phyloP scores from a whole-genome alignment of 2,329 filamentous ascomycete species.

The Claviceps arundinis region DNA sequence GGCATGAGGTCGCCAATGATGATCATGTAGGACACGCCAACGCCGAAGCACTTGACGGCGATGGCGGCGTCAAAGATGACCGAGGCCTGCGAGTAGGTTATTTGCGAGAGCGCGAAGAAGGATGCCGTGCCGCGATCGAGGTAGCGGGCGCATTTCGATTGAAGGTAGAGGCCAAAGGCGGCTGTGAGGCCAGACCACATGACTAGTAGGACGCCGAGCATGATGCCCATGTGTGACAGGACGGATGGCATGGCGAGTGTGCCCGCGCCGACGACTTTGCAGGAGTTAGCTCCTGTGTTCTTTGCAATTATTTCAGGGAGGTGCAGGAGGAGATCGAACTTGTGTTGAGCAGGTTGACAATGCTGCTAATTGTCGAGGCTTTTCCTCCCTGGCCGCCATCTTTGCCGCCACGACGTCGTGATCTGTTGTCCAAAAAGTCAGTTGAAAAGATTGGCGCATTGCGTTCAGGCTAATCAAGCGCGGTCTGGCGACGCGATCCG shows the following conservation, averaged over 20 bases:
- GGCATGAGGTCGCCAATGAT: conserved; percentile 99
- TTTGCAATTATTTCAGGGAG: too few species aligned
- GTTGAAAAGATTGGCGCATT: neutral
- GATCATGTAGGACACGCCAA: conserved; percentile 93
- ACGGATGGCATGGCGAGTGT: conserved; percentile 92
- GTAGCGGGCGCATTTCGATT: conserved; percentile 85
- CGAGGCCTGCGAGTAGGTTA: conserved; percentile 92
- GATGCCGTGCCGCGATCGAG: conserved; percentile 78
- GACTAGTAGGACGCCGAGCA: conserved; percentile 71
- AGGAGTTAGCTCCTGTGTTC: conserved; percentile 7
- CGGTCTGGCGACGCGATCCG: neutral
- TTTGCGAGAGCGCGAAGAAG: conserved; percentile 92
- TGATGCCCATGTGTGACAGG: conserved; percentile 88
- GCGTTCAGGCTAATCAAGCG: neutral
- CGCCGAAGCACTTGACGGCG: conserved; percentile 94
- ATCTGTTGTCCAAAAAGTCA: conserved; percentile 21
- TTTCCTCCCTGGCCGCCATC: conserved; percentile 55
- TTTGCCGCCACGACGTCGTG: conserved; percentile 53
- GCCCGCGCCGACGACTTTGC: conserved; percentile 75
- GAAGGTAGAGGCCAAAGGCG: conserved; percentile 88
- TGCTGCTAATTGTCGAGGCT: conserved; percentile 80
- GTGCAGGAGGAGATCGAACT: conserved; percentile 42
- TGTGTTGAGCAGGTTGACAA: conserved; percentile 92
- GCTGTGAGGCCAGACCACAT: conserved; percentile 82
- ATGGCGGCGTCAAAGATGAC: conserved; percentile 94